Percentiles rank a stretch among this genome's conserved stretches.
These are phyloP conservation scores for Russula olivacea DNA, from an alignment of 768 basidiomycete genomes.

Conservation along the genomic window DNA sequence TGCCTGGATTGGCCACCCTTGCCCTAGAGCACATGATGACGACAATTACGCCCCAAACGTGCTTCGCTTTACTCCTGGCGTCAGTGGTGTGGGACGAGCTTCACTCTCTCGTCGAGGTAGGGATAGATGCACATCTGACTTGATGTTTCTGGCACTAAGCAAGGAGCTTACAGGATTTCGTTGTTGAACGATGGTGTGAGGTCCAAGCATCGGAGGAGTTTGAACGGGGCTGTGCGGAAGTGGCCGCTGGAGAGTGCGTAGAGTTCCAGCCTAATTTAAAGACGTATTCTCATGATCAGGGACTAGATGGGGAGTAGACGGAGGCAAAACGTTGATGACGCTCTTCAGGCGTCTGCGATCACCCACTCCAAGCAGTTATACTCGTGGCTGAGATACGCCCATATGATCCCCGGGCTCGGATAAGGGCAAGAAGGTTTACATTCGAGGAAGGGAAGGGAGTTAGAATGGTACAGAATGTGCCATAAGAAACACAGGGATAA, in stretches of 20 bases:
- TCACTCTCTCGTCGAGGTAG: slow-evolving; percentile 53
- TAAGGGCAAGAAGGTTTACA: neutral
- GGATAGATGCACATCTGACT: slow-evolving; percentile 22
- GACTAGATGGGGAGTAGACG: slow-evolving; percentile 62
- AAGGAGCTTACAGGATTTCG: slow-evolving; percentile 48
- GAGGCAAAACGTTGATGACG: slow-evolving; percentile 60
- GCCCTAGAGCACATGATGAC: slow-evolving; percentile 70
- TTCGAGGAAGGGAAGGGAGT: neutral
- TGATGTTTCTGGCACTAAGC: slow-evolving; percentile 14
- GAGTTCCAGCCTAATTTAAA: neutral
- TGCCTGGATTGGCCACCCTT: slow-evolving; percentile 58
- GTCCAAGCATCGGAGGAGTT: slow-evolving; percentile 59
- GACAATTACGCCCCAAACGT: slow-evolving; percentile 57
- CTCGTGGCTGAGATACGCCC: slow-evolving; percentile 21
- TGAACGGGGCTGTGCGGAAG: slow-evolving; percentile 63
- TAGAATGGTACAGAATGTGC: neutral
- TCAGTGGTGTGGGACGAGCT: slow-evolving; percentile 61
- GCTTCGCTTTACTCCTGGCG: slow-evolving; percentile 67
- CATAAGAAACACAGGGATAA: neutral
- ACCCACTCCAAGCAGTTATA: slow-evolving; percentile 35
- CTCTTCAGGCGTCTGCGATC: slow-evolving; percentile 64
- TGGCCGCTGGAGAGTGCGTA: slow-evolving; percentile 63
- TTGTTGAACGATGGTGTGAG: slow-evolving; percentile 71
- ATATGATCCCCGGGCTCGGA: neutral
- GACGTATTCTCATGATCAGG: slow-evolving; percentile 9